Percentiles rank a stretch among this genome's conserved stretches.
Conservation (phyloP, 2,329 filamentous ascomycete genomes). For the Verticillium klebahnii region DNA sequence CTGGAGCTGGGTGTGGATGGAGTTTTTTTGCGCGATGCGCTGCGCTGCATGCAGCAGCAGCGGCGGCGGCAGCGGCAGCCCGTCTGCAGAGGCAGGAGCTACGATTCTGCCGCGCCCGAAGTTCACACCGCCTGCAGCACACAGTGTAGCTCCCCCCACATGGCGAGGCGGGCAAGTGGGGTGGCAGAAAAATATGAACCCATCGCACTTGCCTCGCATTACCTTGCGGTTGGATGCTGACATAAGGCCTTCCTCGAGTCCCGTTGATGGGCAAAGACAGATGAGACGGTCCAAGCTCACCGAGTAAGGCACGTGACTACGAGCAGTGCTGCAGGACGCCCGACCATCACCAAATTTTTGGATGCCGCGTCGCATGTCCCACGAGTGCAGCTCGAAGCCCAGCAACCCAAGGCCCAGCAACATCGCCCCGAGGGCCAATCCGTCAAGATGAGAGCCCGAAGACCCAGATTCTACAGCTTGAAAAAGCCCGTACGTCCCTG, state of each 20-base stretch:
- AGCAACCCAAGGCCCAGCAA: slow-evolving; percentile 3
- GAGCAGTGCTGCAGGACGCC: slow-evolving; percentile 3
- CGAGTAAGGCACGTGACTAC: neutral
- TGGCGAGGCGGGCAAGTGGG: slow-evolving; percentile 2
- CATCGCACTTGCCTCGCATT: neutral
- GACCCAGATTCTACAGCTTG: slow-evolving; percentile 63
- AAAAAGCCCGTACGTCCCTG: slow-evolving; percentile 54
- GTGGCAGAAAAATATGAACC: slow-evolving; percentile 6
- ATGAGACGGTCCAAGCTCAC: neutral
- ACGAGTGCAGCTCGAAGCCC: neutral
- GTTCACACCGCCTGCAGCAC: slow-evolving; percentile 11
- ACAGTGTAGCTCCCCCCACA: slow-evolving; percentile 5
- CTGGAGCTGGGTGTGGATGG: neutral
- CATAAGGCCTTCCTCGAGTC: neutral
- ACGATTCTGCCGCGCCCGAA: slow-evolving; percentile 12
- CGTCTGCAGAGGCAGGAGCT: slow-evolving; percentile 3
- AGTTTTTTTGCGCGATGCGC: neutral
- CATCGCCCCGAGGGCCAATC: slow-evolving; percentile 17
- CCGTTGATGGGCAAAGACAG: no score
- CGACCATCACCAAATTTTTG: slow-evolving; percentile 13
- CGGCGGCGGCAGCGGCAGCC: neutral
- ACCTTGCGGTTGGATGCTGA: neutral
- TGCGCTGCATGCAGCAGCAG: neutral
- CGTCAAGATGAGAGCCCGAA: slow-evolving; percentile 44
- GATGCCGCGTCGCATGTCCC: slow-evolving; percentile 9